Percentiles rank a stretch among this genome's conserved stretches.
These are phyloP conservation scores for Ceratobasidium sp. DNA, from an alignment of 1,284 basidiomycete genomes.

Conservation along the genomic window DNA sequence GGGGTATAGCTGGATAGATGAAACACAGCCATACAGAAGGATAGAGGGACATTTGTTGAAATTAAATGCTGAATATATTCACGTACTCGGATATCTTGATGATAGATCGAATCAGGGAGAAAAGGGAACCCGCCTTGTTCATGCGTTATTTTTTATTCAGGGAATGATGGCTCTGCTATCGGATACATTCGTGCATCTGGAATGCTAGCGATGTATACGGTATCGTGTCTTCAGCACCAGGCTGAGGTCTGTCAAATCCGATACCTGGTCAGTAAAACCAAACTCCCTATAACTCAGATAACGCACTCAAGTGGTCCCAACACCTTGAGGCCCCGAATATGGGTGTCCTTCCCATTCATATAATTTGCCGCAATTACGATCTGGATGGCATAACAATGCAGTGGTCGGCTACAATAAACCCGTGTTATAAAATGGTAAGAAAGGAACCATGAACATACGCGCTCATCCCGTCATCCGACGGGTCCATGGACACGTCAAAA, in stretches of 20 bases:
- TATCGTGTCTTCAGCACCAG: slow-evolving; percentile 71
- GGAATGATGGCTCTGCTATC: slow-evolving; percentile 57
- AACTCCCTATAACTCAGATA: background rate
- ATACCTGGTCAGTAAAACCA: slow-evolving; percentile 21
- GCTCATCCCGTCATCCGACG: slow-evolving; percentile 78
- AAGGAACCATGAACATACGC: slow-evolving; percentile 8
- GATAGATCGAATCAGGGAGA: background rate
- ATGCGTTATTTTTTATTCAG: too few relatives aligned
- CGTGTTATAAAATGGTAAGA: background rate
- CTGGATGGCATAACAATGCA: slow-evolving; percentile 91
- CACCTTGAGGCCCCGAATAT: slow-evolving; percentile 88
- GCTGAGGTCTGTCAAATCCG: slow-evolving; percentile 57
- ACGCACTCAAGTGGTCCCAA: slow-evolving; percentile 86
- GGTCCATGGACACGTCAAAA: slow-evolving; percentile 85
- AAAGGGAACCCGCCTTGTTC: background rate
- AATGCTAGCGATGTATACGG: slow-evolving; percentile 72
- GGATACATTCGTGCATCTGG: slow-evolving; percentile 81
- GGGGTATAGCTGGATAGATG: background rate
- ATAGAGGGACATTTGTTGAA: slow-evolving; percentile 7
- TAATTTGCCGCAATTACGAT: slow-evolving; percentile 93
- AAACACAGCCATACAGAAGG: background rate
- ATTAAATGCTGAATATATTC: slow-evolving; percentile 2
- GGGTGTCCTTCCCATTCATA: slow-evolving; percentile 98
- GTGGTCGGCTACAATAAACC: slow-evolving; percentile 71
- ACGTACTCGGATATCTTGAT: background rate